Base-by-base conservation (phyloP, 2,329 filamentous ascomycete species). In the Arachnomyces sp. region DNA sequence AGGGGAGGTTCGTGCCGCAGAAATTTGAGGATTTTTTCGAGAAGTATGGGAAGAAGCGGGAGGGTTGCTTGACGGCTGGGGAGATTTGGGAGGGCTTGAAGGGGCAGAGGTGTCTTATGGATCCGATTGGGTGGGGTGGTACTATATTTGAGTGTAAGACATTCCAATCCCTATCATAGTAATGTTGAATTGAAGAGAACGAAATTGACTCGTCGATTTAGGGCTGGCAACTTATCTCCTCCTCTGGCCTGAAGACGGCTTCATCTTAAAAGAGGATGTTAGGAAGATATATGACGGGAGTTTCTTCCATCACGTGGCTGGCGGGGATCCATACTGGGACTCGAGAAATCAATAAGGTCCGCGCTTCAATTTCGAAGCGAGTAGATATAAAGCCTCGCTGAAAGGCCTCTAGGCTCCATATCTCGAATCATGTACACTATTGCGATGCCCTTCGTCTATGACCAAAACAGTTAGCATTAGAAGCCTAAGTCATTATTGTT, bases 231-330 rank as follows among this genome's bases (percentile, higher is more conserved):
- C 70, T 1, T 76, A 72, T 42, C 49, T 77, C 12, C 58, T 79
- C 33, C 57, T 77, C 4, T 72, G 69, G 69, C 73, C 75, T 0
- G 64, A 68, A 31, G 72, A 79, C 50, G 75, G 75, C 0, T 60
- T 62, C 37, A 67, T 79, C 58, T 65, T 57, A 50, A 79, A 79
- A 56, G 74, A 79, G 34, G 75, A 79, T 39, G 63, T 75, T 13
- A 54, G 71, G n/a, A 52, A 66, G 6, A 58, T 74, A 4, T 75
- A 68, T 47, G 71, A 75, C 52, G 72, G 73, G 7, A 72, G 70
- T 51, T 61, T 74, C 31, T 74, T 72, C 46, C 68, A 70, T n/a
- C n/a, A n/a, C n/a, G n/a, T n/a, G n/a, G n/a, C n/a, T n/a, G n/a
- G n/a, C n/a, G n/a, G n/a, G n/a, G n/a, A n/a, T n/a, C n/a, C n/a